Percentiles rank a stretch among this genome's conserved stretches.
phyloP scores from a whole-genome alignment of 805 yeast genomes.

The Metschnikowia cerradonensis region DNA sequence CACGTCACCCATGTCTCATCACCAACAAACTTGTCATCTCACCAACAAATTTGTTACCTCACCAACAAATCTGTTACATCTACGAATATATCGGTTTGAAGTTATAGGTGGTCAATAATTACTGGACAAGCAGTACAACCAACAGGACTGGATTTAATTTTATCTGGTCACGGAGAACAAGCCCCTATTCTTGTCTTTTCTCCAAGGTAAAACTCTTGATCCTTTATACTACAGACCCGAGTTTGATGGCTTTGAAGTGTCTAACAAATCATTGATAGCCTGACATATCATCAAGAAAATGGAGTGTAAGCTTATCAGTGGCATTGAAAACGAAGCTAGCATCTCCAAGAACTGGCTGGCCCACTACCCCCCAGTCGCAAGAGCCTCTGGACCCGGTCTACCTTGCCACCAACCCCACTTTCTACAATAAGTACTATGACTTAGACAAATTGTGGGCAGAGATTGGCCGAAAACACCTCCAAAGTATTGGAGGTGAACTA shows the following conservation, averaged over 20 bases:
- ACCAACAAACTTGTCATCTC: too few species aligned
- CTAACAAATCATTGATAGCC: too few species aligned
- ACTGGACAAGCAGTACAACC: too few species aligned
- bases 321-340: constrained; percentile 63
- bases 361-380: constrained; percentile 33
- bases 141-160: too few species aligned
- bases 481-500: constrained; percentile 20
- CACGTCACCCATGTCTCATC: too few species aligned
- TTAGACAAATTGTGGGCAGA: constrained; percentile 26
- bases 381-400: constrained; percentile 15
- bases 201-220: too few species aligned
- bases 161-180: too few species aligned
- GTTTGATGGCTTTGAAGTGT: too few species aligned
- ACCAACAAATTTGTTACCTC: neutral
- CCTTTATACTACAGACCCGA: too few species aligned
- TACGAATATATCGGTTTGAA: neutral
- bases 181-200: too few species aligned
- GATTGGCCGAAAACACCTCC: constrained; percentile 18
- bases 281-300: constrained; percentile 58
- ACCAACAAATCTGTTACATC: neutral
- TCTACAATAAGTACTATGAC: constrained; percentile 58
- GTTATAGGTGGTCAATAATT: too few species aligned
- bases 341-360: constrained; percentile 52
- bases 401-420: constrained; percentile 45
- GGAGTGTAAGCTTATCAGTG: constrained; percentile 69